Evolutionary conservation across 371 early-diverging fungal species (phyloP).

Genomic region (Syncephalastrum contaminatum): DNA sequence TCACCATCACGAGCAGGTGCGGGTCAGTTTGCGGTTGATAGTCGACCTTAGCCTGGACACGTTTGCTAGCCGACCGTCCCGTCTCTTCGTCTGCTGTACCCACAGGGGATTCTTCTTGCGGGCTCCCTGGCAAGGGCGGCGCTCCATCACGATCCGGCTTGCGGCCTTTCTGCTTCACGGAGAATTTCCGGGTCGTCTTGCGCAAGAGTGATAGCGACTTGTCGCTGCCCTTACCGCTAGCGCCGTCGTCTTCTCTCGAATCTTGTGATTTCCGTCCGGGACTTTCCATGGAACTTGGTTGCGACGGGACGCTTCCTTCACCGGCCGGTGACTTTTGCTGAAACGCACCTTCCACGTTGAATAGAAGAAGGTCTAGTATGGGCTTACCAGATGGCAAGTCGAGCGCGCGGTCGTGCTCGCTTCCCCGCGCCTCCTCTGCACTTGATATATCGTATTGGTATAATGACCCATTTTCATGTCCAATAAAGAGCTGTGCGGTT

Average conservation of each 20-base stretch:
- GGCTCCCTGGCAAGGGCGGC: no score
- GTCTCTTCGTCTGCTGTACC: no score
- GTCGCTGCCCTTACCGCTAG: slow-evolving; percentile 5
- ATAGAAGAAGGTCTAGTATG: no score
- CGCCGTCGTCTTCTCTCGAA: slow-evolving; percentile 6
- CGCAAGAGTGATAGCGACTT: slow-evolving; percentile 9
- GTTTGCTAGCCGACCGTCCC: no score
- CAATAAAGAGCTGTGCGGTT: slow-evolving; percentile 21
- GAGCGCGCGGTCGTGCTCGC: no score
- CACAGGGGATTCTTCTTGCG: no score
- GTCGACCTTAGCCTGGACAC: slow-evolving; percentile 14
- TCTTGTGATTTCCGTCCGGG: slow-evolving; percentile 3
- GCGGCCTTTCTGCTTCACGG: not conserved
- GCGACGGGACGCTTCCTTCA: not conserved
- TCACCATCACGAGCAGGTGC: slow-evolving; percentile 29
- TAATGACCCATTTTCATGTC: slow-evolving; percentile 31
- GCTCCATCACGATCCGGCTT: no score
- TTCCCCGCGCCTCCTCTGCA: no score
- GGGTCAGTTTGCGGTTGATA: slow-evolving; percentile 35
- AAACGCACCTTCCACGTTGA: no score
- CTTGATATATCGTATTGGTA: slow-evolving; percentile 27
- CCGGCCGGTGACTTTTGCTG: not conserved
- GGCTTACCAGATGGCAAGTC: no score
- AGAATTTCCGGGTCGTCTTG: slow-evolving; percentile 13
- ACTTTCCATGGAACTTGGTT: slow-evolving; percentile 2